Percentiles rank a stretch among this genome's conserved stretches.
These are phyloP conservation scores for Plasmodium gallinaceum DNA, from an alignment of 169 alveolate species.

Conservation along the genomic window DNA sequence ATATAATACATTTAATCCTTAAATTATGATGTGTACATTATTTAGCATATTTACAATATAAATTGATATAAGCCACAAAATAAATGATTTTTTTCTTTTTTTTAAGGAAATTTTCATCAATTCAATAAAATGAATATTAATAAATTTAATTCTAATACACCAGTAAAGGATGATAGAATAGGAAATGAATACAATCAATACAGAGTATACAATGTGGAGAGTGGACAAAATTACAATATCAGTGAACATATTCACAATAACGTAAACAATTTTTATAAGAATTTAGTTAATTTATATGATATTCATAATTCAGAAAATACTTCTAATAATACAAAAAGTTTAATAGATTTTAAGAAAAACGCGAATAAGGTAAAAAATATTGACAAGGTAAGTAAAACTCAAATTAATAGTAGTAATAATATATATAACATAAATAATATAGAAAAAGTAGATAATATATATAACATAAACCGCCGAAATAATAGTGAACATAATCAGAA, in stretches of 20 bases:
- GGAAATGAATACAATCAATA: constrained; percentile 9
- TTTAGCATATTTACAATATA: too few relatives aligned
- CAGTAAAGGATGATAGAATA: constrained; percentile 15
- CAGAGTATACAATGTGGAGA: not conserved
- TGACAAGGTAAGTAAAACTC: not conserved
- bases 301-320: constrained; percentile 16
- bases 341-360: constrained; percentile 7
- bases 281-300: constrained; percentile 4
- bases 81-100: not conserved
- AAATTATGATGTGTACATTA: too few relatives aligned
- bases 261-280: constrained; percentile 14
- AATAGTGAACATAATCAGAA: not conserved
- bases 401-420: constrained; percentile 8
- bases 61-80: too few relatives aligned
- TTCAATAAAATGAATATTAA: constrained; percentile 43
- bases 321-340: constrained; percentile 6
- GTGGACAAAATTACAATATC: constrained; percentile 18
- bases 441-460: not conserved
- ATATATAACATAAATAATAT: not conserved
- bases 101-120: constrained; percentile 24
- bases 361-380: not conserved
- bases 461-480: not conserved
- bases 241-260: constrained; percentile 44
- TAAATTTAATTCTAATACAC: constrained; percentile 19
- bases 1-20: too few relatives aligned